Evolutionary conservation across 75 land plant genomes (phyloP), one percentile per base, ranked within the genome.

Genomic region (Sequoiadendron giganteum): DNA sequence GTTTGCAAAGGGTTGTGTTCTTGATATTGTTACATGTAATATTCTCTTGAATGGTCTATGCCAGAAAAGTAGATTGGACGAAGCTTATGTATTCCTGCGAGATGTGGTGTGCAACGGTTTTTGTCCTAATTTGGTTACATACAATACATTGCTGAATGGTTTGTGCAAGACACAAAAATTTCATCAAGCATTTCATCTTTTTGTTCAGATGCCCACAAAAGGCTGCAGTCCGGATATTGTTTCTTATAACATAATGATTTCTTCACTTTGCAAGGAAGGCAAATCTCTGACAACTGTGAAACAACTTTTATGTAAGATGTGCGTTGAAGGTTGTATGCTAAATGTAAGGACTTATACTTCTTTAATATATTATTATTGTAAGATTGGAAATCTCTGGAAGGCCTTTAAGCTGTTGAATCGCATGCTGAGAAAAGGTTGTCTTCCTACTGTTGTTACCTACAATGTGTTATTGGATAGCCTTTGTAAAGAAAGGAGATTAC

Each of bases 61-160:
- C 68, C 80, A 88, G 70, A 48, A 85, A 10, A 77, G 82, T 43
- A 90, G 83, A 47, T 90, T 88, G 68, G 49, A 43, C n/a, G 94
- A 94, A 83, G 95, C 94, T 1, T 86, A 61, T 38, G 76, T 82
- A 43, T 48, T 91, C 28, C 61, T 92, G 82, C 42, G 54, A 49
- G 86, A 86, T 6, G 90, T 94, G 94, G 47, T 68, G 47, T 85
- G 86, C 54, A 86, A 78, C 43, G 96, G 95, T 65, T 92, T 91
- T 39, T 42, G 55, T 10, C 94, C 96, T 36, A 91, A 56, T 84
- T 88, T 91, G 88, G 86, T 89, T n/a, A 91, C 96, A 76, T 94
- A 92, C 58, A 94, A 93, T 77, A 93, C 93, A 40, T 84, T 94
- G 25, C 52, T 95, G 13, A 89, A 91, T 55, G 90, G 93, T 16